Evolutionary conservation across 2,329 filamentous ascomycete species (phyloP).

Genomic region (Pleurostoma richardsiae): DNA sequence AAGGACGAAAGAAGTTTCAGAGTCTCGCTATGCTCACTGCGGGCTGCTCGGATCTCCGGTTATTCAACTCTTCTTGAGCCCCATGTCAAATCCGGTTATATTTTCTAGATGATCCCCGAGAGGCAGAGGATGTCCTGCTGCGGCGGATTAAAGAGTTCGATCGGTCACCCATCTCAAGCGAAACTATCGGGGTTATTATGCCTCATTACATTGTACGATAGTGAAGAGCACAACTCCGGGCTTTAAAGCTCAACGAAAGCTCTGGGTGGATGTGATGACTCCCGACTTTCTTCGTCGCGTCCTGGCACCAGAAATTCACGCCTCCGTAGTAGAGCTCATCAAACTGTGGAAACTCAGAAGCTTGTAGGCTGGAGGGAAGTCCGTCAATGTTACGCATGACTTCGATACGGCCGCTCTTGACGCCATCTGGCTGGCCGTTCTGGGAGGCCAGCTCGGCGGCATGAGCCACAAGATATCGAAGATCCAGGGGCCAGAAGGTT

Average conservation of each 20-base stretch:
- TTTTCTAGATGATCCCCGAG: conserved; percentile 11
- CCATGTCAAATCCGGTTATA: conserved; percentile 20
- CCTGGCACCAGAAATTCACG: conserved; percentile 5
- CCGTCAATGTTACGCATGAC: conserved; percentile 9
- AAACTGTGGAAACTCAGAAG: conserved; percentile 12
- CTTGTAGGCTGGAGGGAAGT: conserved; percentile 6
- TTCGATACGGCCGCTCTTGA: conserved; percentile 7
- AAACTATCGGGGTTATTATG: background rate
- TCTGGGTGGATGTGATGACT: conserved; percentile 7
- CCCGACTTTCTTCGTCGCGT: conserved; percentile 5
- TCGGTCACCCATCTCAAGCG: conserved; percentile 2
- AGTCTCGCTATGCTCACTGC: background rate
- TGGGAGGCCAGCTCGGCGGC: background rate
- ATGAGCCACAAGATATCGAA: background rate
- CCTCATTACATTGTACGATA: background rate
- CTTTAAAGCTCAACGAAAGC: conserved; percentile 5
- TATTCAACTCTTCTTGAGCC: conserved; percentile 40
- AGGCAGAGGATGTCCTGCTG: conserved; percentile 14
- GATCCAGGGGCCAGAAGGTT: background rate
- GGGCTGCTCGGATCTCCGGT: conserved; percentile 13
- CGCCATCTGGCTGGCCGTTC: conserved; percentile 2
- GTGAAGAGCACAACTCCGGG: conserved; percentile 1
- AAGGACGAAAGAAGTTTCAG: background rate
- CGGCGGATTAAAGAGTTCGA: conserved; percentile 13
- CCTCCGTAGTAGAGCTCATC: conserved; percentile 11